phyloP scores from a whole-genome alignment of 306 rosid species.

The Dalbergia cochinchinensis region DNA sequence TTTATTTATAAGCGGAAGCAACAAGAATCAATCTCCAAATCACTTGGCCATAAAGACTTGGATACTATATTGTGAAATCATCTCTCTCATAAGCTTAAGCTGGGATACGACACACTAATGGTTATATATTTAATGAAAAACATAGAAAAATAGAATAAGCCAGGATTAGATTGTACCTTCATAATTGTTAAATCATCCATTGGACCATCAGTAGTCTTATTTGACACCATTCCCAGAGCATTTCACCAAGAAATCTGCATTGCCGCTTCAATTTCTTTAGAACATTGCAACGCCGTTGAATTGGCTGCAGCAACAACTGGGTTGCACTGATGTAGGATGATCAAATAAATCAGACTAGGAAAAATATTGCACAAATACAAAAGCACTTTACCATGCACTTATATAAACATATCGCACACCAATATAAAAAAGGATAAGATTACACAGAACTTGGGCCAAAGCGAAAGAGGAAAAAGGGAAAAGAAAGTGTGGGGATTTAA shows the following conservation, averaged over 20 bases:
- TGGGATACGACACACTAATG: no score
- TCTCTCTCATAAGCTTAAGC: no score
- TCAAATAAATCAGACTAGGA: slow-evolving; percentile 38
- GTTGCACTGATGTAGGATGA: slow-evolving; percentile 70
- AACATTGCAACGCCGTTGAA: slow-evolving; percentile 89
- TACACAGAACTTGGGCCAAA: slow-evolving; percentile 14
- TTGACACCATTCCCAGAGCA: slow-evolving; percentile 86
- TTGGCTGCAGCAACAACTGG: slow-evolving; percentile 97
- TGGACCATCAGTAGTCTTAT: slow-evolving; percentile 80
- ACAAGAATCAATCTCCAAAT: no score
- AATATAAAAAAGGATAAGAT: slow-evolving; percentile 1
- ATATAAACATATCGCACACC: background rate
- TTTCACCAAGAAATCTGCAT: slow-evolving; percentile 95
- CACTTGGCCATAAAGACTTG: no score
- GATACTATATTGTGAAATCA: no score
- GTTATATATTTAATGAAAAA: background rate
- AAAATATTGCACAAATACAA: slow-evolving; percentile 15
- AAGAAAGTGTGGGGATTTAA: background rate
- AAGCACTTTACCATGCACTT: background rate
- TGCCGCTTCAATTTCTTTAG: slow-evolving; percentile 94
- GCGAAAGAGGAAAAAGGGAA: background rate
- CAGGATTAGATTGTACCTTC: slow-evolving; percentile 69
- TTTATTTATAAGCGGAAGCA: no score
- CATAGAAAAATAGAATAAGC: slow-evolving; percentile 27
- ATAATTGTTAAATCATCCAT: slow-evolving; percentile 95